Percentiles rank a stretch among this genome's conserved stretches.
These are phyloP conservation scores for Ceratobasidium sp. DNA, from an alignment of 1,284 basidiomycete species.

Conservation along the genomic window DNA sequence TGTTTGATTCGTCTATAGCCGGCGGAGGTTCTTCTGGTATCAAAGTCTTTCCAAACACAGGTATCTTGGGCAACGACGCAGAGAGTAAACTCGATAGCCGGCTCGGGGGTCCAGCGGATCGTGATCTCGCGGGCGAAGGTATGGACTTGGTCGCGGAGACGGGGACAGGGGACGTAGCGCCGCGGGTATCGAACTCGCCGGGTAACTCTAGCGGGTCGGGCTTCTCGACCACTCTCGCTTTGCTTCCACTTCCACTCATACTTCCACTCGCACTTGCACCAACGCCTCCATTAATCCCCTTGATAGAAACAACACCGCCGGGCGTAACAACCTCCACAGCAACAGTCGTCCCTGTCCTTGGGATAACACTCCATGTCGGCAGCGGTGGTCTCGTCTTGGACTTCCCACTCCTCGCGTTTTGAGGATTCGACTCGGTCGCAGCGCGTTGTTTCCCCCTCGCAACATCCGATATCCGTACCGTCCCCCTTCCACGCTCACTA, in stretches of 20 bases:
- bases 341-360: slow-evolving; percentile 40
- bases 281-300: slow-evolving; percentile 15
- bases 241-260: slow-evolving; percentile 7
- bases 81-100: not conserved
- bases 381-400: not conserved
- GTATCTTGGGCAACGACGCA: slow-evolving; percentile 37
- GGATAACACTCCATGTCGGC: slow-evolving; percentile 40
- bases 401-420: no score
- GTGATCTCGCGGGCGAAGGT: not conserved
- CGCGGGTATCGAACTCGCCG: slow-evolving; percentile 5
- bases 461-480: not conserved
- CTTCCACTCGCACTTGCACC: slow-evolving; percentile 2
- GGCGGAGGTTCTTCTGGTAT: slow-evolving; percentile 28
- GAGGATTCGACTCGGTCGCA: no score
- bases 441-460: slow-evolving; percentile 20
- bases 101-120: slow-evolving; percentile 26
- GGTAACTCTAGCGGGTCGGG: slow-evolving; percentile 31
- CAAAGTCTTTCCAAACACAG: slow-evolving; percentile 24
- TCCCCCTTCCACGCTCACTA: slow-evolving; percentile 33
- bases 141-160: not conserved
- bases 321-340: slow-evolving; percentile 47
- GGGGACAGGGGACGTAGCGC: not conserved
- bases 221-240: not conserved
- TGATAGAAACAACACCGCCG: slow-evolving; percentile 1
- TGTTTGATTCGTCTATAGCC: not conserved